Evolutionary conservation across 2,329 filamentous ascomycete species (phyloP).

Genomic region (Trichothecium sympodiale): DNA sequence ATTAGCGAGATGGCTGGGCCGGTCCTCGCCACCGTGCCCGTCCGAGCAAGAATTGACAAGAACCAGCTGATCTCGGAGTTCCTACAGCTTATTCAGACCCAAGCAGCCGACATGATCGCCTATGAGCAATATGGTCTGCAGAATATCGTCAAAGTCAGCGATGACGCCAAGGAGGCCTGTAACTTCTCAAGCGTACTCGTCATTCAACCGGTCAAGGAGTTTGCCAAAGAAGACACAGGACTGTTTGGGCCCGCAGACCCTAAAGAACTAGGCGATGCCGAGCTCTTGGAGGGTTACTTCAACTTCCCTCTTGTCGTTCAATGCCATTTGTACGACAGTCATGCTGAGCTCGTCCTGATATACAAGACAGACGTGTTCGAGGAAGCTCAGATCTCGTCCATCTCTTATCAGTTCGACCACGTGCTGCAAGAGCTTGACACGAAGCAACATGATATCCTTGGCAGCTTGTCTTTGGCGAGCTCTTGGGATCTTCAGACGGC

Average conservation of each 20-base stretch:
- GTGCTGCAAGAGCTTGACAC: conserved; percentile 1
- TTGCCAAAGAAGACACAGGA: background rate
- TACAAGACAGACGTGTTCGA: conserved; percentile 1
- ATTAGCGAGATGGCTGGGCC: conserved; percentile 12
- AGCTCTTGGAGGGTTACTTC: conserved; percentile 3
- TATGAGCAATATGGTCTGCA: conserved; percentile 11
- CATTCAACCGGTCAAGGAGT: background rate
- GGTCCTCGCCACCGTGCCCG: conserved; percentile 10
- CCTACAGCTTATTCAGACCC: conserved; percentile 8
- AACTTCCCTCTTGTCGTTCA: conserved; percentile 5
- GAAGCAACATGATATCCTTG: background rate
- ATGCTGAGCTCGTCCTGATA: background rate
- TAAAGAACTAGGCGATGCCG: background rate
- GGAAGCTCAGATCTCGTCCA: background rate
- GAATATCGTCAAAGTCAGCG: conserved; percentile 10
- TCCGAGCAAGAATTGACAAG: conserved; percentile 5
- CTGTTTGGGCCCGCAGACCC: background rate
- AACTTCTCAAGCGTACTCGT: background rate
- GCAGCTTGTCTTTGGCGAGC: background rate
- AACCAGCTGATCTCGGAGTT: conserved; percentile 6
- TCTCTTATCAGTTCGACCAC: conserved; percentile 5
- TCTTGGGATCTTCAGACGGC: background rate
- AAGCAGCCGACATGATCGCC: conserved; percentile 7
- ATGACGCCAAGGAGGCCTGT: background rate
- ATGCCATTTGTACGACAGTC: background rate